Base-by-base conservation (phyloP, 306 rosid genomes). In the Lathyrus tuberosus region DNA sequence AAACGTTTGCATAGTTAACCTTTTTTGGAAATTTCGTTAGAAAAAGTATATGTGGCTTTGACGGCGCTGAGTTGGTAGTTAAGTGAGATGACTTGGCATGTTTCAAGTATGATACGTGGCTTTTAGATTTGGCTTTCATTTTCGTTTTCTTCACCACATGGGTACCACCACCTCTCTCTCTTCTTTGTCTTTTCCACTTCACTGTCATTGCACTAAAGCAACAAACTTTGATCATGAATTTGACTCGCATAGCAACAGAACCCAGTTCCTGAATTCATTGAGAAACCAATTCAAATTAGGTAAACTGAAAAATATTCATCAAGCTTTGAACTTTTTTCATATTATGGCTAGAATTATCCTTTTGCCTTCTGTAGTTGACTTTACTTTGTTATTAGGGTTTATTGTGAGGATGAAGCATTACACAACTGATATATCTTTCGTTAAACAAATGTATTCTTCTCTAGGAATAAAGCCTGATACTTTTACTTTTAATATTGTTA, bases 311-410 rank as follows among this genome's bases (percentile, higher is more conserved):
- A n/a, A n/a, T n/a, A n/a, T n/a, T n/a, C n/a, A n/a, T n/a, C n/a
- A n/a, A n/a, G n/a, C n/a, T n/a, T n/a, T n/a, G n/a, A n/a, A n/a
- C n/a, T n/a, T n/a, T n/a, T n/a, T n/a, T n/a, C n/a, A n/a, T n/a
- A n/a, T n/a, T 2, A 65, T 80, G 83, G 65, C 80, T 68, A 60
- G 0, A 46, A 61, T 71, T 66, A 70, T 44, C 17, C 83, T 78
- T 64, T 35, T 83, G 56, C 87, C 85, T 13, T 74, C 74, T 13
- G 75, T 80, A 42, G 4, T 35, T 18, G 70, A 75, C 48, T 84
- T 77, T 33, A 80, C 76, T 66, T 62, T 74, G 44, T 41, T 77
- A 22, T 47, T 84, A 48, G 70, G 73, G 12, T 67, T 40, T 24
- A 53, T 77, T 56, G 79, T 60, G 9, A 84, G 62, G 57, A 35